These are phyloP conservation scores for Cryptosporidium parvum DNA, from an alignment of 169 alveolate species.

Conservation along the genomic window DNA sequence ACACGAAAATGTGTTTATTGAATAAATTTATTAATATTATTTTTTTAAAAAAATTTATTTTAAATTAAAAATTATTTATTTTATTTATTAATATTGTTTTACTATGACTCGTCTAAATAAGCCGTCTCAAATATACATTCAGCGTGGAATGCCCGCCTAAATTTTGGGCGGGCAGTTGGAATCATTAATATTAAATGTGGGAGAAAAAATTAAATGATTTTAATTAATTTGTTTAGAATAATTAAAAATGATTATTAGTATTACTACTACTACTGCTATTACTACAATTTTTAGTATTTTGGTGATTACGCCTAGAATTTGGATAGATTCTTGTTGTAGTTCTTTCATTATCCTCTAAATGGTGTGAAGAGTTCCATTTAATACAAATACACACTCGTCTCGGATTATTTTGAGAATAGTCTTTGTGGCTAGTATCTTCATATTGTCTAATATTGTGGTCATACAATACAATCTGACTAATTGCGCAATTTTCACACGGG, in stretches of 20 bases:
- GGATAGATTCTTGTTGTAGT: conserved; percentile 54
- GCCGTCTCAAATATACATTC: conserved; percentile 22
- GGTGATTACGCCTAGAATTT: not conserved
- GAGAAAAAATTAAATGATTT: not conserved
- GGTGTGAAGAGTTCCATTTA: conserved; percentile 72
- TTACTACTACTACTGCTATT: not conserved
- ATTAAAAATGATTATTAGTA: no score
- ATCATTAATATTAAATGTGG: not conserved
- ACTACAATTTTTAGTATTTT: not conserved
- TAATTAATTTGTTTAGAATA: no score
- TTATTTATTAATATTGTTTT: not conserved
- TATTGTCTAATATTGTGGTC: not conserved
- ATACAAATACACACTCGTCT: conserved; percentile 28
- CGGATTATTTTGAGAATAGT: not conserved
- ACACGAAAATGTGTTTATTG: not conserved
- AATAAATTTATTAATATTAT: no score
- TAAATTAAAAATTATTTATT: not conserved
- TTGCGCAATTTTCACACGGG: conserved; percentile 69
- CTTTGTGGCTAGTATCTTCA: not conserved
- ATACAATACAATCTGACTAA: conserved; percentile 38
- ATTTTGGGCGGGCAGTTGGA: conserved; percentile 3
- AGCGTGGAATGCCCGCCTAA: conserved; percentile 16
- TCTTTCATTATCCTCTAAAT: conserved; percentile 1
- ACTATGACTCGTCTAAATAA: conserved; percentile 42
- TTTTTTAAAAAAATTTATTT: no score